Percentiles rank a stretch among this genome's conserved stretches.
Conservation (phyloP, 164 flowering plant species). For the Vitis cinerea region DNA sequence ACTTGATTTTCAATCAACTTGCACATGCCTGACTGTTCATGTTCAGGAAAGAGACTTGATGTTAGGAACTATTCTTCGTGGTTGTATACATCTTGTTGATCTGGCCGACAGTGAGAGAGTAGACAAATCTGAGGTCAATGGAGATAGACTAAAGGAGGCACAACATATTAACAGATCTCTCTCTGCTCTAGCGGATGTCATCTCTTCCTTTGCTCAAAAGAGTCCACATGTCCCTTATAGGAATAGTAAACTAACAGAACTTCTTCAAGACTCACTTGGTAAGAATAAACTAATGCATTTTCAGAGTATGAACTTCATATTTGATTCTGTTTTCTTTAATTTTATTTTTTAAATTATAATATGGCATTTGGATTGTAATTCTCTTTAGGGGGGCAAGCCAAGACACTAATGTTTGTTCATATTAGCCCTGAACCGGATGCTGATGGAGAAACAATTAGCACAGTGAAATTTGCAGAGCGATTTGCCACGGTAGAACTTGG, state of each 20-base stretch:
- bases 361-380: background rate
- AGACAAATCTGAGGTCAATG: conserved; percentile 83
- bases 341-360: background rate
- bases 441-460: conserved; percentile 71
- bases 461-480: conserved; percentile 78
- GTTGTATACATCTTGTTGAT: conserved; percentile 91
- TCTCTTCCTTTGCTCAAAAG: conserved; percentile 81
- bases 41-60: conserved; percentile 81
- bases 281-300: conserved; percentile 10
- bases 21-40: conserved; percentile 87
- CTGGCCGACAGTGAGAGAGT: conserved; percentile 93
- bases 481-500: conserved; percentile 73
- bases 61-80: conserved; percentile 61
- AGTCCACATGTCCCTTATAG: conserved; percentile 88
- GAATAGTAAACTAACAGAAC: conserved; percentile 76
- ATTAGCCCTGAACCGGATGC: conserved; percentile 82
- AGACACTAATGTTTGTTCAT: conserved; percentile 97
- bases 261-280: conserved; percentile 92
- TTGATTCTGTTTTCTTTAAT: background rate
- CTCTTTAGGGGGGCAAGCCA: conserved; percentile 85
- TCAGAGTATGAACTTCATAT: background rate
- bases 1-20: conserved; percentile 9
- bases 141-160: conserved; percentile 92
- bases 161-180: conserved; percentile 88
- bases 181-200: conserved; percentile 91